A percentile compares a stretch with the other conserved stretches of the same genome.
These are phyloP conservation scores for Carex cristatella DNA, from an alignment of 176 grass and related monocot genomes.

Conservation along the genomic window DNA sequence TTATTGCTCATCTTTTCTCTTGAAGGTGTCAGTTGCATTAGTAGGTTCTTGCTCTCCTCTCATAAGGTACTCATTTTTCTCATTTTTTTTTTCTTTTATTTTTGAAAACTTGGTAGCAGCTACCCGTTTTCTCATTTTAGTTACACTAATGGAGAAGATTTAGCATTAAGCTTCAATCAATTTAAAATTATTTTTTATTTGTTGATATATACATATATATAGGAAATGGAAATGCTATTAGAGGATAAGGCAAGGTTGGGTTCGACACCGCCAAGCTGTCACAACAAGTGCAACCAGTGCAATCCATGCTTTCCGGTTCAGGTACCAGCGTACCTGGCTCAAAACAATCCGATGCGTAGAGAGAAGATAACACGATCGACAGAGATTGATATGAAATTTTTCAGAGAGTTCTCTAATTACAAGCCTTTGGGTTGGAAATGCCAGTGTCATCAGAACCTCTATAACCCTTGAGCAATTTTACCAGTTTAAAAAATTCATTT, in stretches of 20 bases:
- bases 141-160: neutral
- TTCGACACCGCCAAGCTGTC: conserved; percentile 88
- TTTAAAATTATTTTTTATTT: neutral
- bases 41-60: conserved; percentile 7
- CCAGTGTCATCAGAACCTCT: conserved; percentile 62
- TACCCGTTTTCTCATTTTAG: too few species aligned
- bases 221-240: conserved; percentile 30
- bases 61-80: conserved; percentile 35
- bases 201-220: neutral
- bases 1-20: conserved; percentile 42
- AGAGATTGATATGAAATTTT: conserved; percentile 8
- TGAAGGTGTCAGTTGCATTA: conserved; percentile 30
- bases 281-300: conserved; percentile 78
- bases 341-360: neutral
- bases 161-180: neutral
- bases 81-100: too few species aligned
- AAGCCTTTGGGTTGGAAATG: conserved; percentile 96
- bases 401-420: conserved; percentile 77
- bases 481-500: neutral
- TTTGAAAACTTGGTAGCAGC: too few species aligned
- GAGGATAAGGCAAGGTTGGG: conserved; percentile 85
- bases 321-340: conserved; percentile 43
- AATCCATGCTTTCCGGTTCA: conserved; percentile 81
- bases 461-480: conserved; percentile 47
- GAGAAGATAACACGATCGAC: neutral